These are phyloP conservation scores for Apophysomyces ossiformis DNA, from an alignment of 371 early-diverging fungal genomes.

Conservation along the genomic window DNA sequence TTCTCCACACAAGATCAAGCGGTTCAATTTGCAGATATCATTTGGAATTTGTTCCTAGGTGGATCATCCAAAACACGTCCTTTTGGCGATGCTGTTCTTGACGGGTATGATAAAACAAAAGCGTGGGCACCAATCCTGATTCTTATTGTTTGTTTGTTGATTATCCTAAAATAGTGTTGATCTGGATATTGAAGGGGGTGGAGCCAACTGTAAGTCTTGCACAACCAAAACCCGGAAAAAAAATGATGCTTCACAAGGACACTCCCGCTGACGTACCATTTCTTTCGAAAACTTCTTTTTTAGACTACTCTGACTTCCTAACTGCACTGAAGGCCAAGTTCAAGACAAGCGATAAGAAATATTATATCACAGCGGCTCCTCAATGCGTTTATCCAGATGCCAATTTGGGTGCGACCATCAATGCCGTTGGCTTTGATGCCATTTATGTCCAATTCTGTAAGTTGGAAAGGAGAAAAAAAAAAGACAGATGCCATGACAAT, in stretches of 20 bases:
- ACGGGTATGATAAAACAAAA: constrained; percentile 41
- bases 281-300: not conserved
- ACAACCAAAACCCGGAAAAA: not conserved
- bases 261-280: too few relatives aligned
- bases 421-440: constrained; percentile 66
- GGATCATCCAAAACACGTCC: constrained; percentile 58
- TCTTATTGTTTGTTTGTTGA: not conserved
- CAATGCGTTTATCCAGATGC: constrained; percentile 78
- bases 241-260: not conserved
- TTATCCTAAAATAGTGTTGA: constrained; percentile 48
- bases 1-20: constrained; percentile 49
- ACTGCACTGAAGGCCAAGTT: constrained; percentile 51
- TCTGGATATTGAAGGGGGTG: constrained; percentile 67
- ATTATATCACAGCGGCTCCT: constrained; percentile 77
- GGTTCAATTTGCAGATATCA: constrained; percentile 51
- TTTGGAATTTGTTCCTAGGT: constrained; percentile 65
- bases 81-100: constrained; percentile 61
- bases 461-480: not conserved
- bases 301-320: constrained; percentile 64
- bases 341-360: constrained; percentile 35
- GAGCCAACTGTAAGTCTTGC: constrained; percentile 40
- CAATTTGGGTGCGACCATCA: constrained; percentile 56
- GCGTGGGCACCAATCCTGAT: not conserved
- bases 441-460: constrained; percentile 74
- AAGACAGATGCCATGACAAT: not conserved